Evolutionary conservation across 768 basidiomycete genomes (phyloP).

Genomic region (Tylopilus vinaceipallidus): DNA sequence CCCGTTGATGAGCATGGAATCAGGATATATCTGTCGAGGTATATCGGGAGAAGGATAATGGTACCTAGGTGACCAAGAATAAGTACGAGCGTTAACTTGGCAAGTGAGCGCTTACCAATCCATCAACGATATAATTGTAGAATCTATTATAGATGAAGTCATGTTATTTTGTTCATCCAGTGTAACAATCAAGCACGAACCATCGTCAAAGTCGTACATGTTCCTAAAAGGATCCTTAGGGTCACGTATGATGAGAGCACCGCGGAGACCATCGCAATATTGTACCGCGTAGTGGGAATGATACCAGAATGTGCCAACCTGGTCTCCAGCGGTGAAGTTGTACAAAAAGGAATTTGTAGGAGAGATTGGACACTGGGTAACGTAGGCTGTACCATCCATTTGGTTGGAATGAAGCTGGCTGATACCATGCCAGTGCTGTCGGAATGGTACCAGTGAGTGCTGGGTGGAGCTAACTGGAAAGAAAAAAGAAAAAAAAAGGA

Average conservation of each 20-base stretch:
- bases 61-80: constrained; percentile 11
- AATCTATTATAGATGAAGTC: not conserved
- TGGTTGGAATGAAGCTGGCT: constrained; percentile 22
- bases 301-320: constrained; percentile 42
- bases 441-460: not conserved
- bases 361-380: constrained; percentile 42
- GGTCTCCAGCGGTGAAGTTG: constrained; percentile 30
- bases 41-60: constrained; percentile 10
- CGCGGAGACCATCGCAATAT: constrained; percentile 42
- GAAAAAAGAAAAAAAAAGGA: too few species aligned
- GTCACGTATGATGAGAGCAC: not conserved
- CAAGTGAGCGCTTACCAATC: not conserved
- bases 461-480: too few species aligned
- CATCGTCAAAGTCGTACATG: constrained; percentile 23
- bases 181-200: constrained; percentile 7
- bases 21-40: constrained; percentile 18
- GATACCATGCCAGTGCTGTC: constrained; percentile 32
- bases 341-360: constrained; percentile 36
- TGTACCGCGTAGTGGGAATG: constrained; percentile 24
- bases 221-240: constrained; percentile 21
- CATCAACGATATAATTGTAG: not conserved
- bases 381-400: constrained; percentile 34
- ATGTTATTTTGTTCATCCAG: not conserved
- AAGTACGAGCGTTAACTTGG: not conserved
- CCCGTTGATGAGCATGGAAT: constrained; percentile 42